Base-by-base conservation (phyloP, 2,329 filamentous ascomycete genomes). In the Trichoderma sp. region DNA sequence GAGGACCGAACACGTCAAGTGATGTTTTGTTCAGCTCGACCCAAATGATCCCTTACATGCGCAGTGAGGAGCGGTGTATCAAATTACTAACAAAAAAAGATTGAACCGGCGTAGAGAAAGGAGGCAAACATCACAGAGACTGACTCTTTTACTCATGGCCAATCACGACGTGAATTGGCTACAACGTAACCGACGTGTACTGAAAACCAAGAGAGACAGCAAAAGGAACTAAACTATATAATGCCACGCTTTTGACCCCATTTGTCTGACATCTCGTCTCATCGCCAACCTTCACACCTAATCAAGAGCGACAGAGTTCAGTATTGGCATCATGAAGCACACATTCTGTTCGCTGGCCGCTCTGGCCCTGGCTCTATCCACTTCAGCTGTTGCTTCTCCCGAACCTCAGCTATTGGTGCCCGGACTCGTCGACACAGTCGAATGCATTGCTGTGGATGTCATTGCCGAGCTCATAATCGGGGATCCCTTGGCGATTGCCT, bases 281-380 rank as follows among this genome's bases (percentile, higher is more conserved):
- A 29, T n/a, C 29, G 13, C 31, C 21, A 6, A n/a, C 1, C 29
- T 21, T 29, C 8, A 35, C 19, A 1, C 6, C 10, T 37, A 27
- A 4, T 11, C 5, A 21, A 11, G 21, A 67, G 29, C 13, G 8
- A 6, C 2, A 24, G 31, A 49, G 16, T 67, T 58, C 55, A 58
- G 37, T 37, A n/a, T 19, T 52, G 53, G 19, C 63, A 59, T 21
- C 55, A 59, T 67, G 64, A 59, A 59, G 55, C 21, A n/a, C 31
- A 49, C 40, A 16, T 29, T 59, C 29, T 37, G 10, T 47, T 63
- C 58, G 6, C 21, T 64, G 24, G 53, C 68, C 53, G 19, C 43
- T 24, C 16, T 64, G 53, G 68, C 53, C 40, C 14, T 64, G 29
- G 21, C 40, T 33, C 21, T 59, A 3, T 57, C 53, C 13, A 58